These are phyloP conservation scores for Musa troglodytarum DNA, from an alignment of 176 grass and related monocot species.

Conservation along the genomic window DNA sequence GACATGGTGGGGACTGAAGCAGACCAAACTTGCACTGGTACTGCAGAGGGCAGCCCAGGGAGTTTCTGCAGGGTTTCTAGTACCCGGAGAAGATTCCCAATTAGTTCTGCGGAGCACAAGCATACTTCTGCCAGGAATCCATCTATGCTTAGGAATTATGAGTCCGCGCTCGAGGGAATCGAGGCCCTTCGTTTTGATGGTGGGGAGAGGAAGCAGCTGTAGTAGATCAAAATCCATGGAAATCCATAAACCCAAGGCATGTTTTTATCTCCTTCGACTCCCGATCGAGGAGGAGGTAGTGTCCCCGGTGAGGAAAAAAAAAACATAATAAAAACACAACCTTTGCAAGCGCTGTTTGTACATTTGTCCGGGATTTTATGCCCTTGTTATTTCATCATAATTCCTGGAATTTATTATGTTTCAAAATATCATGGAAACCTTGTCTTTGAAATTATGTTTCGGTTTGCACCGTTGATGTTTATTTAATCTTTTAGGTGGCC, in stretches of 20 bases:
- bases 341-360: neutral
- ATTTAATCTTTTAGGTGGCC: no score
- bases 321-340: no score
- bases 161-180: constrained; percentile 59
- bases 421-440: no score
- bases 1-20: constrained; percentile 19
- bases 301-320: no score
- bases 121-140: constrained; percentile 37
- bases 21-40: constrained; percentile 21
- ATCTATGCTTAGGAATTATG: constrained; percentile 47
- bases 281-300: neutral
- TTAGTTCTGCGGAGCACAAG: constrained; percentile 31
- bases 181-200: constrained; percentile 51
- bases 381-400: neutral
- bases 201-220: constrained; percentile 1
- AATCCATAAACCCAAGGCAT: neutral
- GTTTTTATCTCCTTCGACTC: no score
- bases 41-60: constrained; percentile 41
- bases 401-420: neutral
- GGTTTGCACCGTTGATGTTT: no score
- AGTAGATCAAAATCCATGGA: neutral
- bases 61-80: constrained; percentile 33
- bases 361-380: neutral
- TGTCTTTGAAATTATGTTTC: no score
- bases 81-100: constrained; percentile 29